These are phyloP conservation scores for Rhynchospora tenuis DNA, from an alignment of 176 grass and related monocot species.

Conservation along the genomic window DNA sequence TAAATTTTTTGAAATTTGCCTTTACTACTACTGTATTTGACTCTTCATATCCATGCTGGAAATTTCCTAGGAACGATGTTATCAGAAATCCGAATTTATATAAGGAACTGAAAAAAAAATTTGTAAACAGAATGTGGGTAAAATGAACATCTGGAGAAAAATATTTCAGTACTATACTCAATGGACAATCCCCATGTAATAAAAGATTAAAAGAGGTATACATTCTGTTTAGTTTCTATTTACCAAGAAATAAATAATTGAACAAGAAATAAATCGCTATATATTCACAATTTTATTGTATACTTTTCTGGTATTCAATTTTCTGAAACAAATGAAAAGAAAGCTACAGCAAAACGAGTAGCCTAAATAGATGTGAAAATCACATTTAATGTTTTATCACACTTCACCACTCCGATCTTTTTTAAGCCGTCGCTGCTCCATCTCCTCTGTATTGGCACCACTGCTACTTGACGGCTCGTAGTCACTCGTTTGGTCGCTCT, in stretches of 20 bases:
- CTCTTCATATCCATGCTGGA: no score
- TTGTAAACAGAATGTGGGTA: background rate
- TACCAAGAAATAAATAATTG: background rate
- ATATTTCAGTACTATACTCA: no score
- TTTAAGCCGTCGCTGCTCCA: background rate
- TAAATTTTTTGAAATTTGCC: background rate
- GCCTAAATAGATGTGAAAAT: background rate
- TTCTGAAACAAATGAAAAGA: background rate
- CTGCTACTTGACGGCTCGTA: slow-evolving; percentile 37
- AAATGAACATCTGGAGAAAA: background rate
- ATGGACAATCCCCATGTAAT: no score
- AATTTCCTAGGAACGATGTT: no score
- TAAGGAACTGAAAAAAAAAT: background rate
- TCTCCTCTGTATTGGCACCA: slow-evolving; percentile 36
- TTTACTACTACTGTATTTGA: no score
- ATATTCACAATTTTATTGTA: slow-evolving; percentile 1
- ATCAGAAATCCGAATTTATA: background rate
- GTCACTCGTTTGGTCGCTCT: slow-evolving; percentile 58
- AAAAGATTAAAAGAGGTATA: no score
- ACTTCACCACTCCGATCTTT: background rate
- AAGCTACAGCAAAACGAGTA: background rate
- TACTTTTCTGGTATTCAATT: slow-evolving; percentile 29
- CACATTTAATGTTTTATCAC: background rate
- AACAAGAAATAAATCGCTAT: slow-evolving; percentile 1
- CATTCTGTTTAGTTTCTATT: no score